Evolutionary conservation across 2,329 filamentous ascomycete species (phyloP).

Genomic region (Beauveria sp.): DNA sequence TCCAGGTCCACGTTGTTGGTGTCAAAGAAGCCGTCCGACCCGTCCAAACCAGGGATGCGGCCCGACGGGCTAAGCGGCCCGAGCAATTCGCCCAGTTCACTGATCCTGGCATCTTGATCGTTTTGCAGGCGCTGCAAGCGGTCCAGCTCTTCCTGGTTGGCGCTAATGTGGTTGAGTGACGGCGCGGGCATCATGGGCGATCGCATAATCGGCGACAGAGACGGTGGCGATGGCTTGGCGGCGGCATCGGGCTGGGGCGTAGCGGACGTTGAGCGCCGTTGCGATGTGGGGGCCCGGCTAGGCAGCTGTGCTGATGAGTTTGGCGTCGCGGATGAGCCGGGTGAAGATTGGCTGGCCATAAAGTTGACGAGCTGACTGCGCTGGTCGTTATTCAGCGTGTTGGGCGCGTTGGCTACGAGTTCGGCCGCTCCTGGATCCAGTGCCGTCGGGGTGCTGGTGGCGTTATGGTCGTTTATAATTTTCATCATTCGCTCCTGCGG

Average conservation of each 20-base stretch:
- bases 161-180: constrained; percentile 55
- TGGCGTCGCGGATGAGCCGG: constrained; percentile 15
- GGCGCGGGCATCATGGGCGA: constrained; percentile 36
- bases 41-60: constrained; percentile 62
- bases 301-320: constrained; percentile 14
- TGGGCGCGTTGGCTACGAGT: constrained; percentile 46
- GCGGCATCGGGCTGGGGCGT: constrained; percentile 15
- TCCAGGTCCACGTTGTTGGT: constrained; percentile 39
- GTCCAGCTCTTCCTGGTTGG: constrained; percentile 69
- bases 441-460: constrained; percentile 39
- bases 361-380: constrained; percentile 50
- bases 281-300: constrained; percentile 13
- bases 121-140: constrained; percentile 70
- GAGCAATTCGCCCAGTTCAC: constrained; percentile 65
- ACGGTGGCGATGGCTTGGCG: constrained; percentile 23
- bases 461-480: constrained; percentile 58
- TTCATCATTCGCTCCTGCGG: constrained; percentile 57
- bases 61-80: constrained; percentile 76
- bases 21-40: constrained; percentile 27
- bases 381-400: constrained; percentile 49
- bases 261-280: constrained; percentile 15
- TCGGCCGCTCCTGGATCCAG: constrained; percentile 44
- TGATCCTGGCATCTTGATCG: constrained; percentile 70
- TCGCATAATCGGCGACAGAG: constrained; percentile 44
- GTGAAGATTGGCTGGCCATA: constrained; percentile 42